These are phyloP conservation scores for Cyclotella kingstonii DNA, from an alignment of 108 stramenopile genomes.

Conservation along the genomic window DNA sequence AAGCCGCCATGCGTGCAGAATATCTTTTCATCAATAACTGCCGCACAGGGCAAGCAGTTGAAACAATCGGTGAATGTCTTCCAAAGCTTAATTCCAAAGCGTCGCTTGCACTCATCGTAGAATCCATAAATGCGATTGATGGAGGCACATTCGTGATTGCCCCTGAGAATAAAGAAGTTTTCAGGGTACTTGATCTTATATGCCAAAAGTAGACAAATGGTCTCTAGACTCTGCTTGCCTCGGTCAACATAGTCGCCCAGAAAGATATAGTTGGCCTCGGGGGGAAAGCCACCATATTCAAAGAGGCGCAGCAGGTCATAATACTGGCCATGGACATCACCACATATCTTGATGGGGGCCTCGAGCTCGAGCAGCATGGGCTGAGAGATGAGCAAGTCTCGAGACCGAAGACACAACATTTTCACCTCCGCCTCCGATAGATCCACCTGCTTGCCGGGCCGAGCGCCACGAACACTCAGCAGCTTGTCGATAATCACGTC, in stretches of 20 bases:
- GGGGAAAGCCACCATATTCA: slow-evolving; percentile 98
- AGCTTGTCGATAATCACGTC: slow-evolving; percentile 90
- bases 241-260: slow-evolving; percentile 99
- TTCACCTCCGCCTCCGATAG: slow-evolving; percentile 91
- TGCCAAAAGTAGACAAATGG: slow-evolving; percentile 95
- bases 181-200: slow-evolving; percentile 99
- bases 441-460: slow-evolving; percentile 89
- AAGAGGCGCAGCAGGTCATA: slow-evolving; percentile 97
- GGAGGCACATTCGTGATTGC: slow-evolving; percentile 99
- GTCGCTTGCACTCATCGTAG: slow-evolving; percentile 98
- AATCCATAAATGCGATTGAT: slow-evolving; percentile 99
- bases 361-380: slow-evolving; percentile 98
- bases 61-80: slow-evolving; percentile 99
- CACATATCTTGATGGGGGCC: slow-evolving; percentile 98
- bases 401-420: slow-evolving; percentile 89
- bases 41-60: slow-evolving; percentile 98
- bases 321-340: slow-evolving; percentile 96
- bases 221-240: slow-evolving; percentile 97
- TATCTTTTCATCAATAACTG: slow-evolving; percentile 99
- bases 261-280: slow-evolving; percentile 96
- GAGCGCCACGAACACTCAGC: slow-evolving; percentile 83
- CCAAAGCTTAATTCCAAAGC: slow-evolving; percentile 99
- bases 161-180: slow-evolving; percentile 98
- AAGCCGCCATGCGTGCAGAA: slow-evolving; percentile 99
- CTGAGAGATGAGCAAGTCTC: slow-evolving; percentile 93